These are phyloP conservation scores for Wickerhamiella azyma DNA, from an alignment of 805 yeast genomes.

Conservation along the genomic window DNA sequence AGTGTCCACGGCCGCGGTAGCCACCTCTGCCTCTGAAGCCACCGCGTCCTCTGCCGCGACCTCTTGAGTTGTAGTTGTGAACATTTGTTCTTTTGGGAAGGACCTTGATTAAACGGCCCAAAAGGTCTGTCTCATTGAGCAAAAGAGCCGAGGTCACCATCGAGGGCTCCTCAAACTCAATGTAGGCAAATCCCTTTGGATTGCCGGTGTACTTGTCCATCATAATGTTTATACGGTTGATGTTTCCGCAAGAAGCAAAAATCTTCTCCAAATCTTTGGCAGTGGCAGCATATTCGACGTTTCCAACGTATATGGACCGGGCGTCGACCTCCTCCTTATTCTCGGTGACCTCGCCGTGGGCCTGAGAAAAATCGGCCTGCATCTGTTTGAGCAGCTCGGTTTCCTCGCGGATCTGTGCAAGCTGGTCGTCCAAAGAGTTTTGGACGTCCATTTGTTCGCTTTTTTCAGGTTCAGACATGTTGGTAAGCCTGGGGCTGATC, in stretches of 20 bases:
- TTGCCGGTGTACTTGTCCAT: conserved; percentile 52
- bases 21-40: conserved; percentile 26
- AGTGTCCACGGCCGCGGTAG: conserved; percentile 31
- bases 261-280: conserved; percentile 69
- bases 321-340: conserved; percentile 58
- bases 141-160: conserved; percentile 51
- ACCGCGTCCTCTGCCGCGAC: conserved; percentile 40
- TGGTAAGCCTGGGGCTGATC: background rate
- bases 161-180: conserved; percentile 63
- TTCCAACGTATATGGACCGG: conserved; percentile 68
- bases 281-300: conserved; percentile 66
- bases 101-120: conserved; percentile 61
- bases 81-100: conserved; percentile 67
- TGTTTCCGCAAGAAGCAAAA: conserved; percentile 55
- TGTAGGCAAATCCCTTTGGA: conserved; percentile 79
- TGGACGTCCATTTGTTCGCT: background rate
- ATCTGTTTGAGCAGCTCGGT: conserved; percentile 47
- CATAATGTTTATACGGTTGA: conserved; percentile 67
- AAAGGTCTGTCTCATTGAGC: conserved; percentile 50
- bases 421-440: conserved; percentile 7
- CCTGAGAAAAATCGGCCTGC: conserved; percentile 36
- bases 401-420: conserved; percentile 41
- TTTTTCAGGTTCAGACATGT: background rate
- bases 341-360: conserved; percentile 30
- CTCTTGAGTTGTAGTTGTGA: conserved; percentile 48